phyloP scores from a whole-genome alignment of 495 filamentous ascomycete species.

The Tuber melanosporum region DNA sequence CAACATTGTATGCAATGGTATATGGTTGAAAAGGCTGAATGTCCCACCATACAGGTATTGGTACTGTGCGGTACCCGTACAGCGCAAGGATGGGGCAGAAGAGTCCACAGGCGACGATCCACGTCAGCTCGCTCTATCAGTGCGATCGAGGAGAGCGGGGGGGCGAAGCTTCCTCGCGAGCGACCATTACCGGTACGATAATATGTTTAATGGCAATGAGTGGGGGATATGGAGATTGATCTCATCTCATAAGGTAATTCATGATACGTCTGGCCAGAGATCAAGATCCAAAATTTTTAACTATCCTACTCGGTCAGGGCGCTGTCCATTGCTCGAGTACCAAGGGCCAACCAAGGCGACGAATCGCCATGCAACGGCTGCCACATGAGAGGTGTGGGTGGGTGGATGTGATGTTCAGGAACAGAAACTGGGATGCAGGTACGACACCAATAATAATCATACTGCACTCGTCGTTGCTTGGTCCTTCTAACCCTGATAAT shows the following conservation, averaged over 20 bases:
- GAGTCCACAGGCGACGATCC: not conserved
- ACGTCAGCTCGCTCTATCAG: not conserved
- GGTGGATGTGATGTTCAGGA: not conserved
- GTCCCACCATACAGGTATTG: not conserved
- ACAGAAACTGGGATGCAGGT: not conserved
- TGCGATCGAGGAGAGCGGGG: not conserved
- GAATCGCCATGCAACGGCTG: not conserved
- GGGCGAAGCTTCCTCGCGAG: not conserved
- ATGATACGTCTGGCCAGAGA: not conserved
- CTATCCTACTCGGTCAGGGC: not conserved
- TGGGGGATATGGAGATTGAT: not conserved
- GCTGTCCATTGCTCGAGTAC: not conserved
- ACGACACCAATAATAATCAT: not conserved
- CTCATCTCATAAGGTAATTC: not conserved
- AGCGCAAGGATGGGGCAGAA: not conserved
- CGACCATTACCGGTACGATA: not conserved
- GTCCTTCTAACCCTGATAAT: not conserved
- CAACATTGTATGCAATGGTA: no score
- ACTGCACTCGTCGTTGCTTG: not conserved
- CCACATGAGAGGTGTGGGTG: not conserved
- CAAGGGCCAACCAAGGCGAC: not conserved
- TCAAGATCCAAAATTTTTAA: not conserved
- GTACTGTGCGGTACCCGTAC: no score
- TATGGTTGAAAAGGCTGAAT: no score
- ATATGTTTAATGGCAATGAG: not conserved